These are phyloP conservation scores for Wallemia hederae DNA, from an alignment of 1,284 basidiomycete species.

Conservation along the genomic window DNA sequence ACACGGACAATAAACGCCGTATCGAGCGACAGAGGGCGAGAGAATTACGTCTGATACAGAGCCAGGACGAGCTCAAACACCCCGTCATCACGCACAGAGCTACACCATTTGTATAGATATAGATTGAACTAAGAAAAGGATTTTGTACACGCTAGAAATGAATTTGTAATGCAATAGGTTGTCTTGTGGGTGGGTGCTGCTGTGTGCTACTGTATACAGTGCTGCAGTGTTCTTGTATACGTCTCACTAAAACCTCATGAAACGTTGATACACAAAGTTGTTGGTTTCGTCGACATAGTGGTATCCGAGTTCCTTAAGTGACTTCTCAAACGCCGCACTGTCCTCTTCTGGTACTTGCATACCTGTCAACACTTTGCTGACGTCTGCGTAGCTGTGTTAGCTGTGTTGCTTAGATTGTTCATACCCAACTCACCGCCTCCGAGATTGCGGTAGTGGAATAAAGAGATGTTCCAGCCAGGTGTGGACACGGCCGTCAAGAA, in stretches of 20 bases:
- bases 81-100: constrained; percentile 5
- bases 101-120: no score
- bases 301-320: constrained; percentile 52
- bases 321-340: constrained; percentile 34
- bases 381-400: constrained; percentile 26
- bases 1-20: constrained; percentile 28
- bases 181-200: no score
- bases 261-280: constrained; percentile 58
- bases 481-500: constrained; percentile 50
- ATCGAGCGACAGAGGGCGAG: constrained; percentile 43
- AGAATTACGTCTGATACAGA: constrained; percentile 51
- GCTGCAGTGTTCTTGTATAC: no score
- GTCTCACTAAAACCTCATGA: constrained; percentile 24
- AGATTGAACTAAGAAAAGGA: no score
- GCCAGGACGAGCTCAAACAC: constrained; percentile 26
- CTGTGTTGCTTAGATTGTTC: no score
- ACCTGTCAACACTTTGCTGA: constrained; percentile 71
- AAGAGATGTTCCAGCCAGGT: constrained; percentile 68
- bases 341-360: constrained; percentile 60
- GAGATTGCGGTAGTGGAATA: constrained; percentile 95
- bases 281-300: constrained; percentile 75
- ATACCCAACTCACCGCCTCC: constrained; percentile 39
- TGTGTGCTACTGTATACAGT: no score
- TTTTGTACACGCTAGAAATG: no score
- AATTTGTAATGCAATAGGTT: no score